Percentiles rank a stretch among this genome's conserved stretches.
These are phyloP conservation scores for Calocybe indica DNA, from an alignment of 768 basidiomycete genomes.

Conservation along the genomic window DNA sequence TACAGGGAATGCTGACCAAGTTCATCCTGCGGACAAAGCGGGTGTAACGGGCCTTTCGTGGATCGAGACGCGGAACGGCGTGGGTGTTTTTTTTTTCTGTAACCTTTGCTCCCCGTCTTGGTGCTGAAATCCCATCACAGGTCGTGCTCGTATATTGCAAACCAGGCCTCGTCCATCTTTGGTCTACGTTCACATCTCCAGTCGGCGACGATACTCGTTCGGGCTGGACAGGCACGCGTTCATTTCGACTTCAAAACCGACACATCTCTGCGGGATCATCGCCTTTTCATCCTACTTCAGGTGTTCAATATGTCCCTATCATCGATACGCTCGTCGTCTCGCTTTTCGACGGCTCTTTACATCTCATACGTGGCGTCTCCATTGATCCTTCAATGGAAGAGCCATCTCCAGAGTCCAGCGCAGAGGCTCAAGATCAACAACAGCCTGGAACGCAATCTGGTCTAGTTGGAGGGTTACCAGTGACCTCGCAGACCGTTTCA, in stretches of 20 bases:
- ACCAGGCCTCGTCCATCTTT: slow-evolving; percentile 57
- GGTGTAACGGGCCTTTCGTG: slow-evolving; percentile 52
- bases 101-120: not conserved
- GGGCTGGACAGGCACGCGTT: slow-evolving; percentile 45
- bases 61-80: slow-evolving; percentile 34
- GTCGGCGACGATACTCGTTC: slow-evolving; percentile 15
- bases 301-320: slow-evolving; percentile 44
- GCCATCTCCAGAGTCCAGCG: not conserved
- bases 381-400: slow-evolving; percentile 36
- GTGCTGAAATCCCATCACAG: slow-evolving; percentile 21
- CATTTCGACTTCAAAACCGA: slow-evolving; percentile 39
- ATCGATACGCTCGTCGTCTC: slow-evolving; percentile 52
- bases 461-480: not conserved
- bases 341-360: slow-evolving; percentile 67
- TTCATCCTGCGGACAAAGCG: slow-evolving; percentile 24
- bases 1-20: no score
- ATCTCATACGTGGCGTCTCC: slow-evolving; percentile 50
- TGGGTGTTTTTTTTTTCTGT: slow-evolving; percentile 25
- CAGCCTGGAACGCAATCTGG: no score
- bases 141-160: slow-evolving; percentile 52
- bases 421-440: no score
- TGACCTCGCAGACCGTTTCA: slow-evolving; percentile 42
- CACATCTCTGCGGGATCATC: slow-evolving; percentile 54
- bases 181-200: slow-evolving; percentile 22
- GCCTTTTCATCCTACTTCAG: slow-evolving; percentile 50